Evolutionary conservation across 306 rosid genomes (phyloP).

Genomic region (Casuarina glauca): DNA sequence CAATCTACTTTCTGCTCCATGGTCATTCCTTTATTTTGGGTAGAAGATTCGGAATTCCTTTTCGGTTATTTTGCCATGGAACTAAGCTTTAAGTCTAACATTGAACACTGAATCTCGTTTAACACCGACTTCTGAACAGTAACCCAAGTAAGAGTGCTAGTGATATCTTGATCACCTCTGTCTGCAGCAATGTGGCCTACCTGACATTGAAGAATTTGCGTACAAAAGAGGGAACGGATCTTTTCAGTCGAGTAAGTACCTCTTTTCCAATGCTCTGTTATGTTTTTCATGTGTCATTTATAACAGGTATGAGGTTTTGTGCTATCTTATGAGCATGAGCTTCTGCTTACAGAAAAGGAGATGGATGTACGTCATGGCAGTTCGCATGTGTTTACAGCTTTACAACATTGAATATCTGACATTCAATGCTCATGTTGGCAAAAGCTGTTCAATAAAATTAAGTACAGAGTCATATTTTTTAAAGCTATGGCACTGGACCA

Average conservation of each 20-base stretch:
- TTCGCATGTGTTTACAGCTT: not conserved
- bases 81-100: not conserved
- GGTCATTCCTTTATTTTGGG: not conserved
- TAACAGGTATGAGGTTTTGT: not conserved
- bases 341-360: conserved; percentile 4
- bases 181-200: conserved; percentile 42
- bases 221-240: conserved; percentile 37
- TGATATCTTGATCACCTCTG: conserved; percentile 13
- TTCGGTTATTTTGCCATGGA: not conserved
- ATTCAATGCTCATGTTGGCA: not conserved
- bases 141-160: conserved; percentile 12
- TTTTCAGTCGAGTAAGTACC: conserved; percentile 42
- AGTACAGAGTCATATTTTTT: not conserved
- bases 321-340: not conserved
- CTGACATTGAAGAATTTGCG: conserved; percentile 70
- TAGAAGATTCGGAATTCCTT: not conserved
- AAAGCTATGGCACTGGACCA: not conserved
- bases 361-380: not conserved
- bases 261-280: not conserved
- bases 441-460: too few species aligned
- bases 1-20: not conserved
- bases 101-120: not conserved
- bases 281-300: not conserved
- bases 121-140: not conserved
- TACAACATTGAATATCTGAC: not conserved